phyloP scores from a whole-genome alignment of 345 rosid species.

The Arabis alpina region DNA sequence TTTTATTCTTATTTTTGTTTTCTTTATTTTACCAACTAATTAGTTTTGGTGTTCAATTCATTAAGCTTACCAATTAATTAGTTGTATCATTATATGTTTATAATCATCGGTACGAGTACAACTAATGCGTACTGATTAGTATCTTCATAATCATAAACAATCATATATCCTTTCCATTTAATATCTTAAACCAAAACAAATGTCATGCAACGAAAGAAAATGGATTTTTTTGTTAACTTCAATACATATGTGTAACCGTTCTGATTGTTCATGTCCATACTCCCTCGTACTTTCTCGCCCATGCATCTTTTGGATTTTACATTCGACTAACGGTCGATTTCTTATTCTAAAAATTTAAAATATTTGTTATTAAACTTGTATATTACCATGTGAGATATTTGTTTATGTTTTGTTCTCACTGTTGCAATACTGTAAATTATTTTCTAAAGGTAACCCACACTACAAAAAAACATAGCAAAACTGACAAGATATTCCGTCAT shows the following conservation, averaged over 20 bases:
- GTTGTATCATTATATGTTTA: neutral
- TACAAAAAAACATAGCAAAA: no score
- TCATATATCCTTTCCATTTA: slow-evolving; percentile 9
- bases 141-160: neutral
- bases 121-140: slow-evolving; percentile 14
- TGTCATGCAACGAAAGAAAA: slow-evolving; percentile 23
- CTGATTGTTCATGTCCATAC: slow-evolving; percentile 1
- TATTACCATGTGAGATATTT: no score
- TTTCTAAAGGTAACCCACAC: no score
- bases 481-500: no score
- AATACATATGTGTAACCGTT: neutral
- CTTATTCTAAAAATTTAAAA: neutral
- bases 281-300: neutral
- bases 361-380: no score
- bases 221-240: neutral
- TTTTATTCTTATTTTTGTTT: slow-evolving; percentile 16
- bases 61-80: neutral
- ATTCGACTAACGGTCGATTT: neutral
- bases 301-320: neutral
- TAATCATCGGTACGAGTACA: neutral
- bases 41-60: neutral
- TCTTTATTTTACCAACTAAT: slow-evolving; percentile 7
- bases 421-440: no score
- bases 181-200: neutral
- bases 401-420: no score